Percentiles rank a stretch among this genome's conserved stretches.
These are phyloP conservation scores for Xerocomellus intermedius DNA, from an alignment of 768 basidiomycete species.

Conservation along the genomic window DNA sequence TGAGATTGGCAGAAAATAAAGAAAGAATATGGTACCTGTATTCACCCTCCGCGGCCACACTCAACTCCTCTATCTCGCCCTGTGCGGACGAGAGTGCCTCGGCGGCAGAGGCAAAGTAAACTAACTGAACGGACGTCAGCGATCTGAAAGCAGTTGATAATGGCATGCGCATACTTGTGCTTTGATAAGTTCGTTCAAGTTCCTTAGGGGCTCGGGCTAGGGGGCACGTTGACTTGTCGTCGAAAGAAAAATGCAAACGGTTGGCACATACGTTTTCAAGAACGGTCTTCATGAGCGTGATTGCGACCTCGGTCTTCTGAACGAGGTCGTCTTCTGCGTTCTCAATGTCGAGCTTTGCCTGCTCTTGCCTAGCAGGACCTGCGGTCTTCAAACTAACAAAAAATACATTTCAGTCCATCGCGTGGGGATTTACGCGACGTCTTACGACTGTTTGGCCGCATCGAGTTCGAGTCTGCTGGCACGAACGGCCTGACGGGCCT, in stretches of 20 bases:
- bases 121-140: slow-evolving; percentile 43
- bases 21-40: slow-evolving; percentile 60
- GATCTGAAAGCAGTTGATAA: not conserved
- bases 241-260: not conserved
- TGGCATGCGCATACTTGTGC: slow-evolving; percentile 59
- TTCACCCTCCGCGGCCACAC: slow-evolving; percentile 90
- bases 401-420: not conserved
- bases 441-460: slow-evolving; percentile 83
- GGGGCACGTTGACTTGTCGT: not conserved
- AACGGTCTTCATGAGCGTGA: slow-evolving; percentile 96
- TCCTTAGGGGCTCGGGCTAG: slow-evolving; percentile 94
- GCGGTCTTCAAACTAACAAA: slow-evolving; percentile 72
- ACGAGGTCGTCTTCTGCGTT: slow-evolving; percentile 95
- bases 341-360: slow-evolving; percentile 88
- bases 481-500: slow-evolving; percentile 82
- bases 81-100: slow-evolving; percentile 81
- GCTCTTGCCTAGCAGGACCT: slow-evolving; percentile 76
- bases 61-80: slow-evolving; percentile 91
- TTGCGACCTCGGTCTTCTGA: slow-evolving; percentile 96
- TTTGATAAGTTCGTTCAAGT: slow-evolving; percentile 88
- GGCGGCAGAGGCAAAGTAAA: slow-evolving; percentile 73
- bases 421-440: slow-evolving; percentile 3
- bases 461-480: slow-evolving; percentile 85
- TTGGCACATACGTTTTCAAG: slow-evolving; percentile 82
- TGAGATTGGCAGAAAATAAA: not conserved